Conservation (phyloP, 768 basidiomycete species). For the Pholiota microspora region DNA sequence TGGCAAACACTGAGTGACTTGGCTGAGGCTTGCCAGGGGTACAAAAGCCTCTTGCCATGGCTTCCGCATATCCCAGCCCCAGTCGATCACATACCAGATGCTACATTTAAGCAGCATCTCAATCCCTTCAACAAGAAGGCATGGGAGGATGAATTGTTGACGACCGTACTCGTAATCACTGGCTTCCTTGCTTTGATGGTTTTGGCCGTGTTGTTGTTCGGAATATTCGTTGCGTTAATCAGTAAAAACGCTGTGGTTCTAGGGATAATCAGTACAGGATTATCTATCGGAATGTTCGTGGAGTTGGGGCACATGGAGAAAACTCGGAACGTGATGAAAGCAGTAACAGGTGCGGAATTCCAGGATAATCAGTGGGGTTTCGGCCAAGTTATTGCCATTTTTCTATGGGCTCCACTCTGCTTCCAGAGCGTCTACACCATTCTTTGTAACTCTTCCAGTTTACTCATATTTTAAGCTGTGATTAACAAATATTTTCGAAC, state of each 20-base stretch:
- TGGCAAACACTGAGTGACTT: constrained; percentile 11
- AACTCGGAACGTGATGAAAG: constrained; percentile 13
- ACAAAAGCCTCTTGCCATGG: neutral
- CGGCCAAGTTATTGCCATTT: constrained; percentile 15
- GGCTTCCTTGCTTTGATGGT: neutral
- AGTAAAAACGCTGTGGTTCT: neutral
- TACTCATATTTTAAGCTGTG: no score
- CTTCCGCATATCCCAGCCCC: neutral
- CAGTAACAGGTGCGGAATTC: constrained; percentile 10
- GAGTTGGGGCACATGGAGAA: constrained; percentile 9
- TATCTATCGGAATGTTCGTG: neutral
- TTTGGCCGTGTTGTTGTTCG: neutral
- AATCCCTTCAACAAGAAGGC: neutral
- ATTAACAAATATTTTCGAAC: no score
- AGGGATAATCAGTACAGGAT: neutral
- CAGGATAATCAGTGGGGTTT: constrained; percentile 17
- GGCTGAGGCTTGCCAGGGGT: constrained; percentile 10
- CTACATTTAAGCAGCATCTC: neutral
- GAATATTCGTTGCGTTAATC: neutral
- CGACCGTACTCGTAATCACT: neutral
- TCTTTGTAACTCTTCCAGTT: neutral
- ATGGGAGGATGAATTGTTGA: neutral
- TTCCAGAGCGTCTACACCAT: neutral
- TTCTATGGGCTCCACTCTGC: neutral
- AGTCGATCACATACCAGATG: neutral